These are phyloP conservation scores for Sporormia fimetaria DNA, from an alignment of 495 filamentous ascomycete species.

Conservation along the genomic window DNA sequence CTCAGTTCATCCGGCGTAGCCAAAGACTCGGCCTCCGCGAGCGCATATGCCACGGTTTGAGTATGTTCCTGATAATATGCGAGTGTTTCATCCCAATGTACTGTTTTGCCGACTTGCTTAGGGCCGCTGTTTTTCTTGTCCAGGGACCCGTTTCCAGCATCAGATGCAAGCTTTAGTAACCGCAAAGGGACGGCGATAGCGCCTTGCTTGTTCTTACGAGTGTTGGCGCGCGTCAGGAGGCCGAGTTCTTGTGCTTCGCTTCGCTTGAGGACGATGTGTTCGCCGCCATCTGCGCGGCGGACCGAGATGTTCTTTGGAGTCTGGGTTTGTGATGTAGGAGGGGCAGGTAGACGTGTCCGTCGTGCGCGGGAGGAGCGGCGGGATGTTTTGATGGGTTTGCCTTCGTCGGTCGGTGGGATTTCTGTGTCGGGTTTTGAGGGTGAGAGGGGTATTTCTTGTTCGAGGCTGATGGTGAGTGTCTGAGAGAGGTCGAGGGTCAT, in stretches of 20 bases:
- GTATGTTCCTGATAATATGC: conserved; percentile 22
- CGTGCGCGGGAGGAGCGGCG: conserved; percentile 17
- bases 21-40: conserved; percentile 6
- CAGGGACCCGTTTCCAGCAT: conserved; percentile 1
- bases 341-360: conserved; percentile 15
- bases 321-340: conserved; percentile 22
- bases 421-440: conserved; percentile 17
- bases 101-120: conserved; percentile 13
- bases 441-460: conserved; percentile 4
- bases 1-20: conserved; percentile 17
- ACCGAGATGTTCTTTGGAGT: conserved; percentile 44
- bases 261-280: conserved; percentile 45
- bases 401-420: conserved; percentile 10
- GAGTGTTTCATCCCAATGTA: conserved; percentile 20
- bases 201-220: conserved; percentile 46
- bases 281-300: conserved; percentile 44
- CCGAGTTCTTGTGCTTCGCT: conserved; percentile 49
- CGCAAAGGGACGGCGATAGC: conserved; percentile 38
- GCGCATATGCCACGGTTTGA: background rate
- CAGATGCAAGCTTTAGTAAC: conserved; percentile 36
- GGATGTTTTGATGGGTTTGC: conserved; percentile 1
- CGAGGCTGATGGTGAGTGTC: conserved; percentile 18
- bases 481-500: conserved; percentile 21
- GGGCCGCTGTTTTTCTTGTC: background rate
- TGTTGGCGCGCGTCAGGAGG: conserved; percentile 44